Evolutionary conservation across 1,139 yeast genomes (phyloP).

Genomic region (Saccharomycopsis phalli): DNA sequence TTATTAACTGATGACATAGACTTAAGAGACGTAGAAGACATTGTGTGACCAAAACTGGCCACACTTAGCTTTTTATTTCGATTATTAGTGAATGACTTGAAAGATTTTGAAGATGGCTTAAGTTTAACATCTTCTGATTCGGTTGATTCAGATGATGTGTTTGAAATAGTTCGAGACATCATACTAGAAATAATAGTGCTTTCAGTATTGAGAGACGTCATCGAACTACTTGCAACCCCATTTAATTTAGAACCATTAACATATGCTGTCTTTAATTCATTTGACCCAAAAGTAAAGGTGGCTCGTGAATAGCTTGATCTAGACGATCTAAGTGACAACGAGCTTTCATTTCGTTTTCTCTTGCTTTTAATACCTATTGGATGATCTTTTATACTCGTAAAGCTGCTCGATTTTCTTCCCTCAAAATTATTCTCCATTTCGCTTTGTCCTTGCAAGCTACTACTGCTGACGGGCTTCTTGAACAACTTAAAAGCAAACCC

Average conservation of each 20-base stretch:
- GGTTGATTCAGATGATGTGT: conserved; percentile 9
- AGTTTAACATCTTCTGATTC: neutral
- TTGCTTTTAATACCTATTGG: too few species aligned
- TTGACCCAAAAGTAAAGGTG: conserved; percentile 2
- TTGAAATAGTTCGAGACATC: conserved; percentile 7
- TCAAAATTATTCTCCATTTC: conserved; percentile 1
- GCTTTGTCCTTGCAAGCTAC: conserved; percentile 3
- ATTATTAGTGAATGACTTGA: conserved; percentile 27
- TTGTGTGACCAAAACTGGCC: neutral
- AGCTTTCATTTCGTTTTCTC: too few species aligned
- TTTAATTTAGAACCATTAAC: too few species aligned
- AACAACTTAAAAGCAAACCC: conserved; percentile 27
- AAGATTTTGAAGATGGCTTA: conserved; percentile 25
- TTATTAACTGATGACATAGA: conserved; percentile 11
- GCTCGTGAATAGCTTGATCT: neutral
- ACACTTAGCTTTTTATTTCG: conserved; percentile 14
- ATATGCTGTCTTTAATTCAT: too few species aligned
- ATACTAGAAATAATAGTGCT: conserved; percentile 6
- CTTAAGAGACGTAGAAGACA: conserved; percentile 17
- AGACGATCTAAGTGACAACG: neutral
- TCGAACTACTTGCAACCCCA: conserved; percentile 11
- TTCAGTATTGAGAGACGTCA: conserved; percentile 7
- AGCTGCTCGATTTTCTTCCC: conserved; percentile 8
- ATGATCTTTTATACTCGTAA: too few species aligned
- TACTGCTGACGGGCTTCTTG: conserved; percentile 23